Base-by-base conservation (phyloP, 2,329 filamentous ascomycete species). In the Zymoseptoria brevis region DNA sequence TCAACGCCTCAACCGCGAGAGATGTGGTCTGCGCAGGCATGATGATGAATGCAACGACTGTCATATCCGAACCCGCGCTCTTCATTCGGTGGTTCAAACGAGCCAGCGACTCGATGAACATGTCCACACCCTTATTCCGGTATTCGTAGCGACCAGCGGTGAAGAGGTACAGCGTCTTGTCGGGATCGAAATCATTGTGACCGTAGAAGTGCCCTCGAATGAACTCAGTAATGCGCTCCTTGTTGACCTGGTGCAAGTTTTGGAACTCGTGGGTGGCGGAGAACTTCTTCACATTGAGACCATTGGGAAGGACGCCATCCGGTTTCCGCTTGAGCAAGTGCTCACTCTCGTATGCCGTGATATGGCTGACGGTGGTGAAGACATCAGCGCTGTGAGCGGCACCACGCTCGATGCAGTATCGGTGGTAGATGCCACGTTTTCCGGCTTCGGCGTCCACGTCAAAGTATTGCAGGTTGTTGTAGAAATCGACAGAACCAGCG, bases 181-280 rank as follows among this genome's bases (percentile, higher is more conserved):
- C 92, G 13, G 91, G 86, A 62, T 96, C 90, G 67, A 97, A 97
- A 72, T 99, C 92, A 73, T 96, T 95, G 77, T 97, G 92, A 9
- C 94, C 94, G 72, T 97, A 97, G 76, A 99, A 99, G 74, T 99
- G 94, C 9, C 94, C 94, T 54, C 94, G 89, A 19, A 97, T 91
- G 72, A 99, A 99, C 74, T 97, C 94, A 72, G 96, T 90, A 69
- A 99, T 97, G 81, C 96, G 96, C 76, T 96, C 89, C 79, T 97
- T 97, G 70, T 91, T 88, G 74, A 94, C 89, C 71, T 96, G 91
- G 76, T 97, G 94, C 72, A 99, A 77, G 73, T 99, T 99, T 75
- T 99, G 94, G 79, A 97, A 97, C 76, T 99, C 94, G 80, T 99
- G 94, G 69, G 96, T 92, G 6, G 94, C 94, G 8, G 92, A 93